Percentiles rank a stretch among this genome's conserved stretches.
Evolutionary conservation across 1,284 basidiomycete genomes (phyloP).

Genomic region (Anthracocystis walkeri): DNA sequence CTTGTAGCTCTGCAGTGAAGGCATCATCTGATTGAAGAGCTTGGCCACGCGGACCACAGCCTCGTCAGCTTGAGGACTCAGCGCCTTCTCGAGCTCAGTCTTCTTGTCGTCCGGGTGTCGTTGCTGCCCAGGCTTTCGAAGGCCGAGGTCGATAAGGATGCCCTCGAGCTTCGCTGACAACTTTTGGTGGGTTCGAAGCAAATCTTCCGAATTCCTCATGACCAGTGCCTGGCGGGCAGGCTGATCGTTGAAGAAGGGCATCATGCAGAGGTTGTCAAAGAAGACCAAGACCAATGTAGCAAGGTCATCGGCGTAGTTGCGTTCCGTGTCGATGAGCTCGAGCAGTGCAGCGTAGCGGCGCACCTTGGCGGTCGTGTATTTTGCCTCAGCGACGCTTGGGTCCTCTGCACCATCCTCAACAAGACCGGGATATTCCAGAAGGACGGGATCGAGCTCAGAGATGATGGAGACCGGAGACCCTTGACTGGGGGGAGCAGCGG

Average conservation of each 20-base stretch:
- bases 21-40: constrained; percentile 53
- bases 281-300: constrained; percentile 63
- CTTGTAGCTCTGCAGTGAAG: constrained; percentile 54
- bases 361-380: constrained; percentile 36
- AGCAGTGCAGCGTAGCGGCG: constrained; percentile 60
- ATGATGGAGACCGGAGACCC: constrained; percentile 35
- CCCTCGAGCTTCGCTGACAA: constrained; percentile 52
- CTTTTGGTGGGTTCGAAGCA: constrained; percentile 59
- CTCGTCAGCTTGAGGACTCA: constrained; percentile 53
- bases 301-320: constrained; percentile 66
- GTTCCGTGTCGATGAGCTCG: constrained; percentile 67
- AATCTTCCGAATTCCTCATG: constrained; percentile 60
- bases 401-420: constrained; percentile 15
- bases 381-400: constrained; percentile 21
- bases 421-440: constrained; percentile 19
- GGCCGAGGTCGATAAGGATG: constrained; percentile 52
- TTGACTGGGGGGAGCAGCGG: constrained; percentile 24
- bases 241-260: constrained; percentile 65
- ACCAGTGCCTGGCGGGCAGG: constrained; percentile 56
- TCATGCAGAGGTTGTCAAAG: constrained; percentile 59
- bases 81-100: constrained; percentile 42
- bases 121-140: constrained; percentile 30
- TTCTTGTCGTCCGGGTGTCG: constrained; percentile 25
- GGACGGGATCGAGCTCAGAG: constrained; percentile 27
- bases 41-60: constrained; percentile 50